Conservation (phyloP, 2,329 filamentous ascomycete species). For the Cryoendolithus antarcticus region DNA sequence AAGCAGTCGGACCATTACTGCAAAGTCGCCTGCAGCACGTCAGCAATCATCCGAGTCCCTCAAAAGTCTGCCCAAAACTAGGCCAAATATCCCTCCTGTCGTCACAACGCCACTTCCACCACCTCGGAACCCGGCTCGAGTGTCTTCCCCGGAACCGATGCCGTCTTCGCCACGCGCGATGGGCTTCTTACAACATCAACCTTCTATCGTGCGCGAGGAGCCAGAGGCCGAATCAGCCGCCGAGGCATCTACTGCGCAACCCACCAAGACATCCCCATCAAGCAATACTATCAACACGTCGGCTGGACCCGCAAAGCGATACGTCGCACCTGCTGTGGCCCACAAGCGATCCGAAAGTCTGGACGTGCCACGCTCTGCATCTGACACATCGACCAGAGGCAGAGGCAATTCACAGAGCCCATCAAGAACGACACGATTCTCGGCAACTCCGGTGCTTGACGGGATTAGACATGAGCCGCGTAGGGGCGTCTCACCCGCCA, state of each 20-base stretch:
- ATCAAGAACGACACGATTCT: conserved; percentile 56
- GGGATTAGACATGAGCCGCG: conserved; percentile 54
- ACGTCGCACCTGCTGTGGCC: conserved; percentile 8
- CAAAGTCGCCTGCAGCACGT: conserved; percentile 1
- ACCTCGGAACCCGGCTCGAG: conserved; percentile 19
- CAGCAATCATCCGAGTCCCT: conserved; percentile 1
- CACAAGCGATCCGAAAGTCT: conserved; percentile 20
- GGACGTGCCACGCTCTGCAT: conserved; percentile 18
- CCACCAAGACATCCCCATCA: conserved; percentile 1
- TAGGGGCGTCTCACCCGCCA: conserved; percentile 61
- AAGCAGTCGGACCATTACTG: conserved; percentile 19
- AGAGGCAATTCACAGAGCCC: conserved; percentile 42
- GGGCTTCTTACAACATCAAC: conserved; percentile 18
- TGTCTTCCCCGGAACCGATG: conserved; percentile 11
- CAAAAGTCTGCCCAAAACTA: not conserved
- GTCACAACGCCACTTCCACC: conserved; percentile 16
- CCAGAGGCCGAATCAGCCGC: conserved; percentile 18
- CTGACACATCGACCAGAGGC: conserved; percentile 11
- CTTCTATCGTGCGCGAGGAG: conserved; percentile 22
- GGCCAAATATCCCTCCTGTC: conserved; percentile 7
- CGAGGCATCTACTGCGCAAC: conserved; percentile 1
- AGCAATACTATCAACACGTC: conserved; percentile 10
- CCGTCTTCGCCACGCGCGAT: conserved; percentile 12
- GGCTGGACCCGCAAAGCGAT: conserved; percentile 14
- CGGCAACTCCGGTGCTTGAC: conserved; percentile 42